Evolutionary conservation across 179 eudicot species (phyloP).

Genomic region (Drosera spatulata): DNA sequence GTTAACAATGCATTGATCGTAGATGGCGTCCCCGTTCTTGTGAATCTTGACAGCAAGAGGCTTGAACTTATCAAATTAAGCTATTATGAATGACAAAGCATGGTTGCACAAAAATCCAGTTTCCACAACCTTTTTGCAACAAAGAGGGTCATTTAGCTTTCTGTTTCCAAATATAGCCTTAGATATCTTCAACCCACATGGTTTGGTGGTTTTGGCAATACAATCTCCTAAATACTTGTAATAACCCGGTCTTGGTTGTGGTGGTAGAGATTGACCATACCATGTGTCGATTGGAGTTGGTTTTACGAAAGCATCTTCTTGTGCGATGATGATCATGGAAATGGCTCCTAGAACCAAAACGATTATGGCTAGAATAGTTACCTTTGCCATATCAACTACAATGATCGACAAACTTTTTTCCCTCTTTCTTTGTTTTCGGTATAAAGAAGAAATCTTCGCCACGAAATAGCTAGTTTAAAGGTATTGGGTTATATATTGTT

Average conservation of each 20-base stretch:
- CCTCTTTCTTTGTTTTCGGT: no score
- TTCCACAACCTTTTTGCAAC: background rate
- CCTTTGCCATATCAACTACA: no score
- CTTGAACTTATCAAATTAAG: background rate
- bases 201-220: background rate
- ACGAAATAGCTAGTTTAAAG: no score
- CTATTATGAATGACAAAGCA: background rate
- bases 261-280: background rate
- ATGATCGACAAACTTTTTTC: no score
- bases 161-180: background rate
- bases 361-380: no score
- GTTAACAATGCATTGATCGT: background rate
- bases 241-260: background rate
- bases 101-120: background rate
- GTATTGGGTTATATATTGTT: no score
- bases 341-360: no score
- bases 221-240: constrained; percentile 4
- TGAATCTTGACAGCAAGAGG: background rate
- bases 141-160: background rate
- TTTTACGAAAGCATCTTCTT: background rate
- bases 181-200: background rate
- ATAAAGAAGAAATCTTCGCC: no score
- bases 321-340: background rate
- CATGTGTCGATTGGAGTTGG: background rate
- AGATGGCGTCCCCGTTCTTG: no score